These are phyloP conservation scores for Apiotrichum akiyoshidainum DNA, from an alignment of 1,284 basidiomycete species.

Conservation along the genomic window DNA sequence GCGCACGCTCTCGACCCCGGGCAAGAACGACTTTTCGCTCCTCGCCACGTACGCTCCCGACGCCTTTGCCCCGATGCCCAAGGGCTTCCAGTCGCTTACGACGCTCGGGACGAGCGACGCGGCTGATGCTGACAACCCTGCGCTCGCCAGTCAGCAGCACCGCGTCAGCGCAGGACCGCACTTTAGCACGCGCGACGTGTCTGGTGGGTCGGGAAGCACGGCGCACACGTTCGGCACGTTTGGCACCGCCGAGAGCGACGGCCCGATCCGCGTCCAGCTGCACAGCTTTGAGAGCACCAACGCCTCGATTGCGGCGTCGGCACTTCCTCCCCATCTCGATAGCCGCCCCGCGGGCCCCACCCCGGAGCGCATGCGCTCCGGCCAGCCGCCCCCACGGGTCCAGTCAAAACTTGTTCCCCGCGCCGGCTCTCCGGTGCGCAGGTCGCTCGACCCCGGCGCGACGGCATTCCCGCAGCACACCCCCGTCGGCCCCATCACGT, in stretches of 20 bases:
- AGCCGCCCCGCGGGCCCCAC: not conserved
- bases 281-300: not conserved
- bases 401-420: not conserved
- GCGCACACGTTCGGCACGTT: not conserved
- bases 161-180: not conserved
- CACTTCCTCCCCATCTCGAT: not conserved
- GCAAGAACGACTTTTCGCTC: constrained; percentile 13
- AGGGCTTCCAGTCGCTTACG: constrained; percentile 34
- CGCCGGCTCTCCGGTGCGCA: not conserved
- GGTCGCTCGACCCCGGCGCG: not conserved
- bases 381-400: not conserved
- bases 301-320: not conserved
- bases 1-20: constrained; percentile 3
- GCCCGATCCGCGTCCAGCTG: constrained; percentile 1
- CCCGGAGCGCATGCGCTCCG: not conserved
- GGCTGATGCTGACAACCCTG: not conserved
- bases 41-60: constrained; percentile 36
- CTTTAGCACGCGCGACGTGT: not conserved
- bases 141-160: not conserved
- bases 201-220: not conserved
- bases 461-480: not conserved
- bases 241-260: not conserved
- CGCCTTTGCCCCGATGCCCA: constrained; percentile 32
- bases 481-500: not conserved
- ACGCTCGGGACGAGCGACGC: not conserved